These are phyloP conservation scores for Parachaetomium inaequale DNA, from an alignment of 495 filamentous ascomycete species.

Conservation along the genomic window DNA sequence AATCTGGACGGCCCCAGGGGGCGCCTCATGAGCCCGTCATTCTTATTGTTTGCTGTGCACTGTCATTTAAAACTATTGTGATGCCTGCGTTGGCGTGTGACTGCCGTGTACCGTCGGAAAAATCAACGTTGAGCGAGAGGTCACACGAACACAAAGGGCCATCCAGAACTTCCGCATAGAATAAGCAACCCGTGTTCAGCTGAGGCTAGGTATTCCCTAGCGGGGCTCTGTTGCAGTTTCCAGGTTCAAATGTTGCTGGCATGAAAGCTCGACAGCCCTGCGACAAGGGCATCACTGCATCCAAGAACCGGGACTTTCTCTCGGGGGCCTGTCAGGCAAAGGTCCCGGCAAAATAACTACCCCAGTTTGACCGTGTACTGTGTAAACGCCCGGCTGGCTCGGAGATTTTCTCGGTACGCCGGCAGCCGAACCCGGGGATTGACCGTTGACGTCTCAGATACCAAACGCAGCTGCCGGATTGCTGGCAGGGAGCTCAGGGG, in stretches of 20 bases:
- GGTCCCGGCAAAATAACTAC: not conserved
- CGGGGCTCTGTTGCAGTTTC: not conserved
- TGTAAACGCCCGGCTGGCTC: slow-evolving; percentile 11
- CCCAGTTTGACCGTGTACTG: slow-evolving; percentile 2
- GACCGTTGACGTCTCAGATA: slow-evolving; percentile 23
- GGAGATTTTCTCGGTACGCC: slow-evolving; percentile 14
- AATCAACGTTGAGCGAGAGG: too few relatives aligned
- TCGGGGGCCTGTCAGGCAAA: too few relatives aligned
- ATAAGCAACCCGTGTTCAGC: not conserved
- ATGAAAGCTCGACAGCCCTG: slow-evolving; percentile 3
- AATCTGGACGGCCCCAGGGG: too few relatives aligned
- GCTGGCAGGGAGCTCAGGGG: not conserved
- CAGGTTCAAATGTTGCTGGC: not conserved
- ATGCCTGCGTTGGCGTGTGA: too few relatives aligned
- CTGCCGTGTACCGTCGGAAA: too few relatives aligned
- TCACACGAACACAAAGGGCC: too few relatives aligned
- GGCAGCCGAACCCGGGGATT: slow-evolving; percentile 12
- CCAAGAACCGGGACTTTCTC: too few relatives aligned
- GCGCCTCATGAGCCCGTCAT: not conserved
- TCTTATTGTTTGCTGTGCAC: not conserved
- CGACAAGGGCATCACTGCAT: too few relatives aligned
- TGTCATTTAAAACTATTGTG: too few relatives aligned
- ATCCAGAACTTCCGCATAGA: too few relatives aligned
- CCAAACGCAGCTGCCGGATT: slow-evolving; percentile 5
- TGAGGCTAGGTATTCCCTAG: not conserved